Percentiles rank a stretch among this genome's conserved stretches.
Evolutionary conservation across 1,139 yeast genomes (phyloP).

Genomic region (Suhomyces bolitotheri): DNA sequence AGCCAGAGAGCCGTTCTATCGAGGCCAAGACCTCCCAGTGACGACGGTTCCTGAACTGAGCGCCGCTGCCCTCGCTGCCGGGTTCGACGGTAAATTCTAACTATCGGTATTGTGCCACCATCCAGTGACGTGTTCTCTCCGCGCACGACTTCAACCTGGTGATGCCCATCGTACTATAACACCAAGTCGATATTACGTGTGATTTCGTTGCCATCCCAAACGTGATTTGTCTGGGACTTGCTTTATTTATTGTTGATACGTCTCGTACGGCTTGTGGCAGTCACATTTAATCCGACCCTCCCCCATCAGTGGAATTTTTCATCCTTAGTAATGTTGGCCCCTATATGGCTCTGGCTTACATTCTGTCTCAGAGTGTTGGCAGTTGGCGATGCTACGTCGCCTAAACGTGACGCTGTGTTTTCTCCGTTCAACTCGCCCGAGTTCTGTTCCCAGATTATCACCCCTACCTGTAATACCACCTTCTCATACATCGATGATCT

Average conservation of each 20-base stretch:
- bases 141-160: constrained; percentile 10
- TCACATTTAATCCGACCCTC: neutral
- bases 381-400: constrained; percentile 1
- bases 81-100: too few species aligned
- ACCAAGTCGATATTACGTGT: too few species aligned
- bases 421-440: constrained; percentile 49
- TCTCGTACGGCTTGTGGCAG: too few species aligned
- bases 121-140: constrained; percentile 8
- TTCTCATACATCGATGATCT: constrained; percentile 45
- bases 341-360: constrained; percentile 6
- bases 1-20: too few species aligned
- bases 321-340: constrained; percentile 3
- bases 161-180: constrained; percentile 3
- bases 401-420: constrained; percentile 15
- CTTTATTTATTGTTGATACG: too few species aligned
- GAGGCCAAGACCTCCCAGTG: too few species aligned
- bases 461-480: constrained; percentile 50
- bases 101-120: neutral
- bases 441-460: constrained; percentile 49
- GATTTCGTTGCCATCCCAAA: too few species aligned
- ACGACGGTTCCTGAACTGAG: too few species aligned
- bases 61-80: too few species aligned
- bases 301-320: neutral
- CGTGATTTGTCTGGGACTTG: too few species aligned
- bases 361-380: constrained; percentile 2